A percentile compares a stretch with the other conserved stretches of the same genome.
phyloP scores from a whole-genome alignment of 2,329 filamentous ascomycete species.

The Diaporthe helianthi region DNA sequence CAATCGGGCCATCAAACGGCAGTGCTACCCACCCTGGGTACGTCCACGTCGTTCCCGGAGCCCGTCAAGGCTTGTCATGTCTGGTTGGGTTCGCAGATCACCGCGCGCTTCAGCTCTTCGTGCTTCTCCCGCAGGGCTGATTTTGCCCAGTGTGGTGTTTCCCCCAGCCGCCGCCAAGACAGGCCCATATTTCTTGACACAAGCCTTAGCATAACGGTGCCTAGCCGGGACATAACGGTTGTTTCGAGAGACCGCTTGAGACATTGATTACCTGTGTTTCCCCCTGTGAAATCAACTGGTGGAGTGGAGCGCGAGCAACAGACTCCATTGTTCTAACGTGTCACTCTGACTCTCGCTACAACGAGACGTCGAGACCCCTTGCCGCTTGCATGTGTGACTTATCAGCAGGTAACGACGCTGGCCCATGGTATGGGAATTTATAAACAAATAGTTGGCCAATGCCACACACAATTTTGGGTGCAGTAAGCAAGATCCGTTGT shows the following conservation, averaged over 20 bases:
- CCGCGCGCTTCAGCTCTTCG: not conserved
- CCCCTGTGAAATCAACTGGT: constrained; percentile 4
- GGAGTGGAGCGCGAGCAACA: not conserved
- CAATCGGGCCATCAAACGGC: not conserved
- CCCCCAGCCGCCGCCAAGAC: constrained; percentile 21
- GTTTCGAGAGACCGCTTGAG: constrained; percentile 16
- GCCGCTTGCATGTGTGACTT: not conserved
- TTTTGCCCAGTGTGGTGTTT: not conserved
- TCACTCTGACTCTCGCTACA: too few species aligned
- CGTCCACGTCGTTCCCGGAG: constrained; percentile 9
- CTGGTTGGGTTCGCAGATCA: not conserved
- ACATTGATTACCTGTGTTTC: not conserved
- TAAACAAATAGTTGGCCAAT: too few species aligned
- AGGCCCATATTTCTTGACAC: constrained; percentile 4
- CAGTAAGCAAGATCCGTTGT: too few species aligned
- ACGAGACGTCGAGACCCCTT: not conserved
- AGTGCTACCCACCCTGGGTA: constrained; percentile 4
- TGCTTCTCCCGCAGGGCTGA: not conserved
- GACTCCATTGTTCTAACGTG: not conserved
- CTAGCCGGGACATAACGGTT: not conserved
- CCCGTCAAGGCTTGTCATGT: not conserved
- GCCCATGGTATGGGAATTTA: too few species aligned
- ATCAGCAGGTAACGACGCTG: not conserved
- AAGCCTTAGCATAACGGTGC: not conserved
- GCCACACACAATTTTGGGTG: too few species aligned